Conservation (phyloP, 352 stramenopile genomes). For the Albugo candida region DNA sequence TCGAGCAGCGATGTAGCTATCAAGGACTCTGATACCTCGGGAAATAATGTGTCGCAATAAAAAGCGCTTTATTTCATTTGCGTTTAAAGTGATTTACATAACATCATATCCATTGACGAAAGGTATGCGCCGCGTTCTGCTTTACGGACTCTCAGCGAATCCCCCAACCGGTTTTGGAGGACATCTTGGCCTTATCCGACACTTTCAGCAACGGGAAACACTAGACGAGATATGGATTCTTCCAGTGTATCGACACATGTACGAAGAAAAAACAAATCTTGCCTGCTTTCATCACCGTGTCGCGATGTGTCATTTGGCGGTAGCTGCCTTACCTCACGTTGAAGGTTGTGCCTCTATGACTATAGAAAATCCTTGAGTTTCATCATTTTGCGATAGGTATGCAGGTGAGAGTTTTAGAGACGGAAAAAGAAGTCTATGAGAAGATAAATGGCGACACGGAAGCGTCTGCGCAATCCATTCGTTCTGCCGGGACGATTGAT, state of each 20-base stretch:
- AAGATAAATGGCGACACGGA: conserved; percentile 7
- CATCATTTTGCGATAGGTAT: conserved; percentile 7
- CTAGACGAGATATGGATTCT: conserved; percentile 82
- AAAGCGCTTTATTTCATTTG: too few relatives aligned
- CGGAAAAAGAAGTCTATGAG: conserved; percentile 52
- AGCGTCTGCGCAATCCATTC: conserved; percentile 12
- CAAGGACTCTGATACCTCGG: conserved; percentile 11
- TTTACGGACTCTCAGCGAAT: conserved; percentile 77
- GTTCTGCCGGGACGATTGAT: conserved; percentile 51
- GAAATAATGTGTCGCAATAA: too few relatives aligned
- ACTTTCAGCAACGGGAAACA: conserved; percentile 9
- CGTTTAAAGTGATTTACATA: too few relatives aligned
- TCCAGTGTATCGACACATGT: conserved; percentile 81
- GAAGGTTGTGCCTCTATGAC: neutral
- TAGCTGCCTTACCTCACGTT: conserved; percentile 14
- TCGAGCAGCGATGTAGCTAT: conserved; percentile 1
- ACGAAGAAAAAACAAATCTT: conserved; percentile 52
- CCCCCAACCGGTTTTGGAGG: conserved; percentile 41
- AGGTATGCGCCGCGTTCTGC: conserved; percentile 25
- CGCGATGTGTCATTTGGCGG: conserved; percentile 40
- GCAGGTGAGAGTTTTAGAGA: conserved; percentile 27
- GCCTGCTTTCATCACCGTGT: conserved; percentile 55
- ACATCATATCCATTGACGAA: neutral
- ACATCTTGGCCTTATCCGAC: conserved; percentile 63
- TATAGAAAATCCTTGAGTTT: neutral